Base-by-base conservation (phyloP, 257 asterid species). In the Capsicum baccatum region DNA sequence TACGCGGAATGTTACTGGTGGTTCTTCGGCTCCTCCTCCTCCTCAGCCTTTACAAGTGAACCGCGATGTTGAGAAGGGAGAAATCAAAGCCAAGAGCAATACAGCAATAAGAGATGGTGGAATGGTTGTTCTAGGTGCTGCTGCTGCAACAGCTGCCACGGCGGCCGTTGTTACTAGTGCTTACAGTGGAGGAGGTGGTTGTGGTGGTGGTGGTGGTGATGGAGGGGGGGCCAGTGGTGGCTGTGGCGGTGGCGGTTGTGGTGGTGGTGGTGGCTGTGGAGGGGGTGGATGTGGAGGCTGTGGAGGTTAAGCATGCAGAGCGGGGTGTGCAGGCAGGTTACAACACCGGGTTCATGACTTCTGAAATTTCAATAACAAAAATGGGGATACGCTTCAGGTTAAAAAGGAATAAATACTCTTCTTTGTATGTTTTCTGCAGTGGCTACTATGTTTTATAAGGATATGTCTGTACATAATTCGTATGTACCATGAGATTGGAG, bases 71-170 rank as follows among this genome's bases (percentile, higher is more conserved):
- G 60, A 74, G 21, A 50, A 11, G 44, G 80, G 80, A 0, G 13
- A 48, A 48, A 19, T 50, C 50, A 74, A 52, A 73, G 12, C 80
- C 80, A 73, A 48, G 35, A 33, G 2, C n/a, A 48, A 11, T 17
- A 48, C 80, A 73, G 0, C 37, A 17, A 73, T 48, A 42, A 73
- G 56, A 73, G 80, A 73, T 48, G 80, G 80, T 10, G 80, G 59
- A 47, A 47, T 48, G 59, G 59, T 48, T 48, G 19, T 48, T 73
- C n/a, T 73, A 73, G 80, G 80, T 11, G 59, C 80, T 48, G 15
- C n/a, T 73, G 59, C 80, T n/a, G 80, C 80, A 10, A 48, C 80
- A 19, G 42, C 48, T n/a, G 42, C 35, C 17, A 19, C 59, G 0
- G 11, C 59, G 0, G 3, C 80, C 47, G 80, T 48, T 73, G 19